Evolutionary conservation across 1,139 yeast species (phyloP).

Genomic region (Yamadazyma triangularis): DNA sequence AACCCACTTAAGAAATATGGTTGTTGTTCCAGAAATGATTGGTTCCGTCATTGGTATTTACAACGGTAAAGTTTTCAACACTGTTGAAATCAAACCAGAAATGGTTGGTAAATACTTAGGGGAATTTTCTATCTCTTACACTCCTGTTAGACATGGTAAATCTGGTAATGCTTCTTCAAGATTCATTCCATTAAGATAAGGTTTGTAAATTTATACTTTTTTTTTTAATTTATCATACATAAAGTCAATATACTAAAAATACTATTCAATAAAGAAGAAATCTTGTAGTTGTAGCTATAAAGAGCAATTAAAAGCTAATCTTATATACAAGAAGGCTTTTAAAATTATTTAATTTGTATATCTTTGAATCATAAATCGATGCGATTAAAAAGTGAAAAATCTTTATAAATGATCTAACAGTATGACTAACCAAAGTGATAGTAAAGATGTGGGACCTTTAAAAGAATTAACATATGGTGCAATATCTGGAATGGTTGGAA

Average conservation of each 20-base stretch:
- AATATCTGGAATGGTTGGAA: constrained; percentile 76
- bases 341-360: too few species aligned
- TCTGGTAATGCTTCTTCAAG: constrained; percentile 92
- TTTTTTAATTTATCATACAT: constrained; percentile 2
- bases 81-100: constrained; percentile 98
- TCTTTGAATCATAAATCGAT: too few species aligned
- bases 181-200: constrained; percentile 63
- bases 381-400: too few species aligned
- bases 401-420: background rate
- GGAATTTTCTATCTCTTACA: constrained; percentile 99
- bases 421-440: background rate
- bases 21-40: constrained; percentile 99
- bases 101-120: constrained; percentile 99
- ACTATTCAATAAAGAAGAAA: background rate
- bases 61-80: constrained; percentile 99
- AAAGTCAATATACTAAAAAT: constrained; percentile 2
- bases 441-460: constrained; percentile 17
- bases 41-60: constrained; percentile 98
- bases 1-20: constrained; percentile 99
- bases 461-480: constrained; percentile 47
- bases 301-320: too few species aligned
- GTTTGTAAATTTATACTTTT: constrained; percentile 8
- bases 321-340: too few species aligned
- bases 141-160: constrained; percentile 99
- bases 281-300: too few species aligned